Evolutionary conservation across 192 early-diverging fungal genomes (phyloP), one percentile per base, ranked within the genome.

Genomic region (Cladochytrium replicatum): DNA sequence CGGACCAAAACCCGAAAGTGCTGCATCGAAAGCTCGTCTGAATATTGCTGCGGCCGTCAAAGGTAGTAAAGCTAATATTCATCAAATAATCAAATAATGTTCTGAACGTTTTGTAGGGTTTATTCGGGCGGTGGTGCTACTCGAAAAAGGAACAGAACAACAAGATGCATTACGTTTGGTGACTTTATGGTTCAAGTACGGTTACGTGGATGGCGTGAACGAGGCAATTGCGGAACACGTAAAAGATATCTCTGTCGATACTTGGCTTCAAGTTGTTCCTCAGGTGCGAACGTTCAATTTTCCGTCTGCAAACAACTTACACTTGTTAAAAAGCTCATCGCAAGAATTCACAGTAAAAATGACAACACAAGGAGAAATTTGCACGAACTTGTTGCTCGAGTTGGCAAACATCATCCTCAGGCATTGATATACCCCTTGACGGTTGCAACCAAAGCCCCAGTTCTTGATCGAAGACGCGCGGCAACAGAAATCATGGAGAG

Each of bases 221-320:
- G 56, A 56, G 17, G 78, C 83, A 3, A 65, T 91, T 11, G 74
- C 46, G 27, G 79, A 80, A 34, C 83, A 81, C 3, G 73, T 88
- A 53, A 69, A 71, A 3, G 67, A 58, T 17, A 78, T 92, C 27
- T 82, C 76, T 39, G 80, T 88, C 34, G 82, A 84, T 27, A 85
- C 82, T 2, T 92, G 88, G 89, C 67, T 92, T n/a, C 85, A 92
- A 60, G 89, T 92, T 22, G 89, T 92, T 53, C 89, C 89, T 8
- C 89, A 92, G 57, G 55, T 57, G 24, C 32, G 41, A 30, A 47
- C 6, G 25, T 0, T 43, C 6, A 47, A 6, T 47, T 47, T 25
- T 32, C 19, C 39, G 2, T 29, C 23, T 43, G 25, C 0, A 6
- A 6, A 47, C 6, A 25, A 6, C 22, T 47, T 22, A 32, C 29